phyloP scores from a whole-genome alignment of 495 filamentous ascomycete species.

The Penicillium coprophilum region DNA sequence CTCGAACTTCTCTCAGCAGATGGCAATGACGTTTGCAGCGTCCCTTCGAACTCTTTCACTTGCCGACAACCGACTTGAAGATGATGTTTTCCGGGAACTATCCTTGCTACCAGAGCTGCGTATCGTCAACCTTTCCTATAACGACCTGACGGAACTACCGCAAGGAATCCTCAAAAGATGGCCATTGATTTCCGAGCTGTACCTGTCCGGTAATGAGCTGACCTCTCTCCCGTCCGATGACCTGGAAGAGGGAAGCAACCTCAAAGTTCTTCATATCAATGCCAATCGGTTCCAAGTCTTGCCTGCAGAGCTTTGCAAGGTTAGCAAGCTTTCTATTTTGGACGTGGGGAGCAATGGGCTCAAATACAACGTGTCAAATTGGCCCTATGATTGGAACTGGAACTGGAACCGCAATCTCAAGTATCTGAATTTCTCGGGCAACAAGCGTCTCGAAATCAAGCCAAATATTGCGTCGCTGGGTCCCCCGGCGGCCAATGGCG shows the following conservation, averaged over 20 bases:
- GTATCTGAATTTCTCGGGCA: constrained; percentile 95
- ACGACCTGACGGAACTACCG: constrained; percentile 88
- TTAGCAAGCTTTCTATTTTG: constrained; percentile 82
- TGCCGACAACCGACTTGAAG: constrained; percentile 89
- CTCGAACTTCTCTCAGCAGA: constrained; percentile 71
- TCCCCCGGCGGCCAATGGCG: constrained; percentile 51
- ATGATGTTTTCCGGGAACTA: constrained; percentile 91
- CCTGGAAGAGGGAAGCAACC: constrained; percentile 77
- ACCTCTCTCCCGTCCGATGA: constrained; percentile 91
- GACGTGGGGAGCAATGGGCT: constrained; percentile 96
- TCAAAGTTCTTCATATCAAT: constrained; percentile 94
- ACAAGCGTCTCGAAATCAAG: constrained; percentile 97
- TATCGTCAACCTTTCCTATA: constrained; percentile 91
- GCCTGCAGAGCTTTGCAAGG: constrained; percentile 92
- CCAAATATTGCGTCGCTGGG: constrained; percentile 60
- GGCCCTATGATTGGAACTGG: constrained; percentile 99
- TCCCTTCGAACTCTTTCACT: constrained; percentile 81
- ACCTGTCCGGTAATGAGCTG: constrained; percentile 93
- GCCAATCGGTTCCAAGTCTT: constrained; percentile 96
- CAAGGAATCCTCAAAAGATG: constrained; percentile 82
- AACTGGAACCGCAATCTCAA: constrained; percentile 94
- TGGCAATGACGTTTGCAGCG: constrained; percentile 79
- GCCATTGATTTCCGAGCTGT: constrained; percentile 85
- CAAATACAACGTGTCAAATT: constrained; percentile 99
- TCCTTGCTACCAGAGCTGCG: constrained; percentile 79